Percentiles rank a stretch among this genome's conserved stretches.
phyloP scores from a whole-genome alignment of 2,329 filamentous ascomycete genomes.

The Apiospora malaysiana region DNA sequence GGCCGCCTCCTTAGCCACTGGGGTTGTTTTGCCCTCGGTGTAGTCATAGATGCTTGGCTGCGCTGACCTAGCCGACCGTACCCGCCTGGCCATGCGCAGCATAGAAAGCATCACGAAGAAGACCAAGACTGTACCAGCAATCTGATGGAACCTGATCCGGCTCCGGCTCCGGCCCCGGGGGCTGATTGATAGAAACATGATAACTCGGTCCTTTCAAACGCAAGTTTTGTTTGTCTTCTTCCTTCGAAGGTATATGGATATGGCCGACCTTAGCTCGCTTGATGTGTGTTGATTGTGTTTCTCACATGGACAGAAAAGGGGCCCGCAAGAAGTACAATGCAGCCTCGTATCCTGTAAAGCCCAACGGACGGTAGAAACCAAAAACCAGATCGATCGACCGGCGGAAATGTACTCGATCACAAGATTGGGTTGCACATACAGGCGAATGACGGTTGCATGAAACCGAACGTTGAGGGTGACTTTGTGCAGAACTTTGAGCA shows the following conservation, averaged over 20 bases:
- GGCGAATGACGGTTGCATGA: not conserved
- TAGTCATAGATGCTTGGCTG: constrained; percentile 31
- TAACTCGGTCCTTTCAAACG: not conserved
- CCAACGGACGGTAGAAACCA: not conserved
- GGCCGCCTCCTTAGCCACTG: constrained; percentile 26
- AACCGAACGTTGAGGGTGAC: not conserved
- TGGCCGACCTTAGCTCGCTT: no score
- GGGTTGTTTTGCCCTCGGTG: constrained; percentile 34
- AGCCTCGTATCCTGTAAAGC: not conserved
- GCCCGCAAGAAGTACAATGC: not conserved
- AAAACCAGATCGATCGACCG: not conserved
- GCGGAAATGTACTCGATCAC: not conserved
- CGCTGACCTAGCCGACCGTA: constrained; percentile 14
- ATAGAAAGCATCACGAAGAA: constrained; percentile 28
- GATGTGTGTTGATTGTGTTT: not conserved
- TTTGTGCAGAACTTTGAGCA: not conserved
- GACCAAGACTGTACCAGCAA: constrained; percentile 25
- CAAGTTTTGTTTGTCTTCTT: not conserved
- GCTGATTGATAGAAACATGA: constrained; percentile 28
- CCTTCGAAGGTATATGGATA: no score
- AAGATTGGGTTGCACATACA: not conserved
- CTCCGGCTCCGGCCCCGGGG: constrained; percentile 23
- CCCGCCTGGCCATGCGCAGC: constrained; percentile 23
- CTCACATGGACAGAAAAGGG: not conserved
- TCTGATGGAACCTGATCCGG: constrained; percentile 24